Evolutionary conservation across 2,329 filamentous ascomycete species (phyloP).

Genomic region (Karstenula rhodostoma): DNA sequence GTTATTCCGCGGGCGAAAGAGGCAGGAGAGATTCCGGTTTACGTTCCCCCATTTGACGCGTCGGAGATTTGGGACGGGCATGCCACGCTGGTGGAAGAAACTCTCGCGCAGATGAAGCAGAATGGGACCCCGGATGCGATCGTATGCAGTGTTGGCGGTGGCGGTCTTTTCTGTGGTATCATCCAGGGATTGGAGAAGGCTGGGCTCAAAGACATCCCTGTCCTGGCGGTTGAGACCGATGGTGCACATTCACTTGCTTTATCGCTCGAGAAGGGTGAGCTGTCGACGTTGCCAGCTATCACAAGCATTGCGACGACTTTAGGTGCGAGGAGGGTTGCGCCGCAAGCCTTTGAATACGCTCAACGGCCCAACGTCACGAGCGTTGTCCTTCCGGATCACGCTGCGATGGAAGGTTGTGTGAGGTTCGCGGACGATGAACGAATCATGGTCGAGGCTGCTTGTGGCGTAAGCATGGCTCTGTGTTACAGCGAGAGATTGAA

Average conservation of each 20-base stretch:
- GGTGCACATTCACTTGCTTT: slow-evolving; percentile 75
- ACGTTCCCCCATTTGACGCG: slow-evolving; percentile 74
- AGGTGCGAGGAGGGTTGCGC: slow-evolving; percentile 72
- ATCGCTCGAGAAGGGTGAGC: slow-evolving; percentile 62
- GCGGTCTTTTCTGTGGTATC: slow-evolving; percentile 77
- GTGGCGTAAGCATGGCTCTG: slow-evolving; percentile 77
- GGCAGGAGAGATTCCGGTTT: slow-evolving; percentile 52
- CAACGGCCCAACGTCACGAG: slow-evolving; percentile 63
- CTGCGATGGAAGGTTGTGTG: slow-evolving; percentile 78
- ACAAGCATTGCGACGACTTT: slow-evolving; percentile 77
- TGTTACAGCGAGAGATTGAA: slow-evolving; percentile 70
- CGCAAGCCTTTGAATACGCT: slow-evolving; percentile 68
- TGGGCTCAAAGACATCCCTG: slow-evolving; percentile 32
- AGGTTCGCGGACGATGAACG: slow-evolving; percentile 81
- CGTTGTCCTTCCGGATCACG: slow-evolving; percentile 72
- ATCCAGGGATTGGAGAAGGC: slow-evolving; percentile 68
- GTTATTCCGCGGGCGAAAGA: slow-evolving; percentile 52
- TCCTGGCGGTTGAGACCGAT: slow-evolving; percentile 76
- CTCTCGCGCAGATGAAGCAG: slow-evolving; percentile 48
- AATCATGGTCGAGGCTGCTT: slow-evolving; percentile 80
- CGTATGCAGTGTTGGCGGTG: slow-evolving; percentile 79
- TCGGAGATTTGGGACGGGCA: slow-evolving; percentile 70
- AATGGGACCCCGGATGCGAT: slow-evolving; percentile 66
- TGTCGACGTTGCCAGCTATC: slow-evolving; percentile 72
- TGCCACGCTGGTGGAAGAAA: slow-evolving; percentile 62